A percentile compares a stretch with the other conserved stretches of the same genome.
Conservation (phyloP, 1,284 basidiomycete genomes). For the Heterobasidion irregulare region DNA sequence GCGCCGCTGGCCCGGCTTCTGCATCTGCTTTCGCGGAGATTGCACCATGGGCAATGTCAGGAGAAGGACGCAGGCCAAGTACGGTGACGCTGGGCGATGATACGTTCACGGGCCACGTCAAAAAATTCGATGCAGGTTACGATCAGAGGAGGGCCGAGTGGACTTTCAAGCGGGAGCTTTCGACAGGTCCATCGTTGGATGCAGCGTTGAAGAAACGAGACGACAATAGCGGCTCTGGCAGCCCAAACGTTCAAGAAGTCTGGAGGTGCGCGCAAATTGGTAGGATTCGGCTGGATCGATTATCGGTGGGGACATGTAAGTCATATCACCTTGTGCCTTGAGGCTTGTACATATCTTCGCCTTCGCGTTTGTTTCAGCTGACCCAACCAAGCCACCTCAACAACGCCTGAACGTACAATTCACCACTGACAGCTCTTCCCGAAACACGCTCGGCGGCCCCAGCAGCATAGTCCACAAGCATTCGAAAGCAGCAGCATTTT, state of each 20-base stretch:
- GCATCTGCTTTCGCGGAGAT: conserved; percentile 7
- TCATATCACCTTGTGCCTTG: conserved; percentile 11
- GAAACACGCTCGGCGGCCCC: conserved; percentile 43
- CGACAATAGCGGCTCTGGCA: background rate
- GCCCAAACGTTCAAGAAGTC: conserved; percentile 38
- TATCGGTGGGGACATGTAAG: conserved; percentile 35
- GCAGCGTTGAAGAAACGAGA: background rate
- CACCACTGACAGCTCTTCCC: conserved; percentile 35
- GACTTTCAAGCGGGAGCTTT: conserved; percentile 55
- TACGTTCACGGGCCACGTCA: conserved; percentile 46
- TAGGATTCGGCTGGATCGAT: conserved; percentile 50
- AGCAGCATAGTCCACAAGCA: conserved; percentile 69
- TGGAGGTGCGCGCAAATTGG: conserved; percentile 65
- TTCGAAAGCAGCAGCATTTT: conserved; percentile 67
- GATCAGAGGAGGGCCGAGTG: conserved; percentile 39
- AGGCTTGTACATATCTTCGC: conserved; percentile 4
- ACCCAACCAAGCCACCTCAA: conserved; percentile 49
- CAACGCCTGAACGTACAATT: conserved; percentile 58
- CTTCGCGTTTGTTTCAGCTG: conserved; percentile 18
- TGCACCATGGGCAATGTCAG: conserved; percentile 14
- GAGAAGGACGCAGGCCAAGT: conserved; percentile 33
- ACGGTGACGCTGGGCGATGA: conserved; percentile 48
- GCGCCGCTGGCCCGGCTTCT: conserved; percentile 2
- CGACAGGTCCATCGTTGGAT: conserved; percentile 22
- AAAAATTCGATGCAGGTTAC: conserved; percentile 40